Percentiles rank a stretch among this genome's conserved stretches.
These are phyloP conservation scores for Saccharomycopsis fodiens DNA, from an alignment of 805 yeast species.

Conservation along the genomic window DNA sequence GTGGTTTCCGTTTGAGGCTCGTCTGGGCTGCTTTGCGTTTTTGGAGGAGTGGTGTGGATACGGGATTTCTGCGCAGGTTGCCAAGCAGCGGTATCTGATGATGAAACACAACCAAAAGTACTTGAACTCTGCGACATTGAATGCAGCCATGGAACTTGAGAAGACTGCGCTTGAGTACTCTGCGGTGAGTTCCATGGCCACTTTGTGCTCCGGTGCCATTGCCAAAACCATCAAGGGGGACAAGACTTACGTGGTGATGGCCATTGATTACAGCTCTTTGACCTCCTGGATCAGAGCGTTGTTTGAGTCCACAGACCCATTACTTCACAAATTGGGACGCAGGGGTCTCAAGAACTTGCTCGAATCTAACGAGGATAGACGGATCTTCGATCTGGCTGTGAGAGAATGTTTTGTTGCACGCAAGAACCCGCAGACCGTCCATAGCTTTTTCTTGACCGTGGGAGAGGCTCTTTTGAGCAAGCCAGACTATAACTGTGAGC, in stretches of 20 bases:
- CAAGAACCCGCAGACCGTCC: conserved; percentile 42
- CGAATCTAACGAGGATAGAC: conserved; percentile 45
- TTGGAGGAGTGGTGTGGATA: conserved; percentile 93
- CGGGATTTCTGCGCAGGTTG: conserved; percentile 55
- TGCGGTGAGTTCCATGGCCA: conserved; percentile 78
- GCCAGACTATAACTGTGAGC: conserved; percentile 41
- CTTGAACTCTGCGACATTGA: conserved; percentile 25
- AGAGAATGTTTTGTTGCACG: conserved; percentile 37
- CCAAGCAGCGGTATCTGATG: conserved; percentile 56
- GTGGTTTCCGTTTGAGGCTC: conserved; percentile 81
- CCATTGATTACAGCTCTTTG: conserved; percentile 64
- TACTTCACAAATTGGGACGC: conserved; percentile 55
- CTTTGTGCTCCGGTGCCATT: conserved; percentile 69
- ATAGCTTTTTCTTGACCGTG: conserved; percentile 63
- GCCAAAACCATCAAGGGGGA: conserved; percentile 39
- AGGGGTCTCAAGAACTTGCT: conserved; percentile 66
- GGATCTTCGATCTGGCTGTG: conserved; percentile 49
- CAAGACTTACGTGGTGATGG: conserved; percentile 43
- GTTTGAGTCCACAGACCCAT: conserved; percentile 38
- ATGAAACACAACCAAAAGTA: conserved; percentile 40
- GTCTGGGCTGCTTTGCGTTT: conserved; percentile 73
- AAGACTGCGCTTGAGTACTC: conserved; percentile 55
- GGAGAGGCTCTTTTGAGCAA: conserved; percentile 54
- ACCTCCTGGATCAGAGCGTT: conserved; percentile 78
- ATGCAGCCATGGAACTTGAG: conserved; percentile 29